Evolutionary conservation across 2,329 filamentous ascomycete species (phyloP), one percentile per base, ranked within the genome.

Genomic region (Paracoccidioides brasiliensis): DNA sequence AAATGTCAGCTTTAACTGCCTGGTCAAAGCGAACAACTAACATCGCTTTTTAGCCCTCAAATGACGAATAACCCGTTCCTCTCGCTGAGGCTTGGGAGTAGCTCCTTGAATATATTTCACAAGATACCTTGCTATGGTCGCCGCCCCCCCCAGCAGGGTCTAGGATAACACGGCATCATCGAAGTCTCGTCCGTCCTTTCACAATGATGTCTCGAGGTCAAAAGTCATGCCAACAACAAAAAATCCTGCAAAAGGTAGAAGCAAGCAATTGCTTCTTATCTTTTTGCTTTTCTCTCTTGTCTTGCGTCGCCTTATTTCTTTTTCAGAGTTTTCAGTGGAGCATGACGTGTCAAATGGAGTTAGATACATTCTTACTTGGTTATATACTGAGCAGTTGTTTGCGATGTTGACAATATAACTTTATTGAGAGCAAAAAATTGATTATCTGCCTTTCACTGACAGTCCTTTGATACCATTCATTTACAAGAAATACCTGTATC

Each of bases 151-250:
- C 22, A 22, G 22, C 2, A 22, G 22, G 22, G 22, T 2, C 9
- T 40, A 22, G 45, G 33, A 41, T 35, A 59, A 53, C 35, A 58
- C 53, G 71, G 71, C 71, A 72, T 65, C 62, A 68, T 74, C 71
- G 71, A 74, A 74, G 71, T 69, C 70, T 73, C 66, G 68, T 73
- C 61, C 60, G 71, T 69, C 66, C 63, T 52, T 60, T 60, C 63
- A 53, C 54, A 53, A 58, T 66, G 64, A 69, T 70, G 70, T 69
- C 68, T 70, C 66, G 71, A 73, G 71, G 71, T 74, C 71, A 74
- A 73, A 70, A 66, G 65, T 58, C 40, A 61, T 74, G 71, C 71
- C 71, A 58, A 74, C 42, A 73, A 59, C 60, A 61, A 72, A 59
- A 59, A 60, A 58, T 57, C 58, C 60, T 62, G 59, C 53, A 33